These are phyloP conservation scores for Suillus bovinus DNA, from an alignment of 768 basidiomycete species.

Conservation along the genomic window DNA sequence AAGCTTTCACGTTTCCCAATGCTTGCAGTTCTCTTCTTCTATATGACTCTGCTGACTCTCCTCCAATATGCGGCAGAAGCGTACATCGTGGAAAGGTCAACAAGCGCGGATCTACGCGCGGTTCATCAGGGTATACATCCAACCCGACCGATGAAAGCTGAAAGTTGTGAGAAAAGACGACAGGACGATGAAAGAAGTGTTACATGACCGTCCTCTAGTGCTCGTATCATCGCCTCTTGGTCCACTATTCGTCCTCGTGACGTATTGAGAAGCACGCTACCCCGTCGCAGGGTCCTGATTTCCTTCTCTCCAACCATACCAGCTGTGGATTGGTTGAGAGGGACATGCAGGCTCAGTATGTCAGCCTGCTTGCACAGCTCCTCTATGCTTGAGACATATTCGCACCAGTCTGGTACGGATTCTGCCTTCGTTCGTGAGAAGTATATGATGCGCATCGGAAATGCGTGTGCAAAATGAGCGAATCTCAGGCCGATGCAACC, in stretches of 20 bases:
- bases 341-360: conserved; percentile 81
- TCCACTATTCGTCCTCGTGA: conserved; percentile 85
- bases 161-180: conserved; percentile 7
- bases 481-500: conserved; percentile 70
- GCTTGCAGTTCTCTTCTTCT: conserved; percentile 77
- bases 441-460: conserved; percentile 87
- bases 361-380: conserved; percentile 67
- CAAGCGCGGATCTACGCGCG: conserved; percentile 69
- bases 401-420: neutral
- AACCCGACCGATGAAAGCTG: conserved; percentile 80
- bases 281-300: conserved; percentile 72
- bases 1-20: conserved; percentile 68
- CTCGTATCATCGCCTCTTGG: conserved; percentile 81
- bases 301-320: conserved; percentile 69
- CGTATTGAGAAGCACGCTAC: conserved; percentile 76
- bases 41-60: conserved; percentile 74
- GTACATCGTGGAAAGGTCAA: conserved; percentile 75
- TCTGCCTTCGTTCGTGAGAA: conserved; percentile 39
- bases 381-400: conserved; percentile 4
- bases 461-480: conserved; percentile 66
- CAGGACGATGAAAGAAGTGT: conserved; percentile 35
- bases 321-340: conserved; percentile 68
- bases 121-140: conserved; percentile 82
- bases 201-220: conserved; percentile 82
- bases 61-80: conserved; percentile 87